Evolutionary conservation across 805 yeast genomes (phyloP).

Genomic region (Metschnikowia baotianmanensis): DNA sequence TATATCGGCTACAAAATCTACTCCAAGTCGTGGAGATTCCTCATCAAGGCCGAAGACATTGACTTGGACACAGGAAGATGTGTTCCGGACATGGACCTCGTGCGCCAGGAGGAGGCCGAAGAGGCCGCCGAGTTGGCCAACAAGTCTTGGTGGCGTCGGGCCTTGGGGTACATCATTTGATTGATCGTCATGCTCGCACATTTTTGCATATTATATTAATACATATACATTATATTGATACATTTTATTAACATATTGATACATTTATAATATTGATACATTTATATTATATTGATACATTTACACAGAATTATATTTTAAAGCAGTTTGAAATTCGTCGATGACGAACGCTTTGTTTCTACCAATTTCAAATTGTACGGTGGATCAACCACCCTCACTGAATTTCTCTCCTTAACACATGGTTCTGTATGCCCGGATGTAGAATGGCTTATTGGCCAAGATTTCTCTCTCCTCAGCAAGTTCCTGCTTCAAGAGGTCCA

Average conservation of each 20-base stretch:
- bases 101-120: constrained; percentile 25
- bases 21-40: constrained; percentile 20
- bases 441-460: constrained; percentile 15
- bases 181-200: too few species aligned
- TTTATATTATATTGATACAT: too few species aligned
- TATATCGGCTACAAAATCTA: constrained; percentile 26
- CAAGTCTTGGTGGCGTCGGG: constrained; percentile 15
- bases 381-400: too few species aligned
- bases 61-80: constrained; percentile 29
- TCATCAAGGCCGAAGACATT: constrained; percentile 21
- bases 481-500: constrained; percentile 23
- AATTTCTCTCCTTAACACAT: constrained; percentile 9
- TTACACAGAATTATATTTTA: too few species aligned
- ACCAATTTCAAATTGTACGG: too few species aligned
- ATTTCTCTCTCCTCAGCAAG: constrained; percentile 21
- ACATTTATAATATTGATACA: too few species aligned
- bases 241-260: too few species aligned
- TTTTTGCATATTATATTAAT: neutral
- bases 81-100: constrained; percentile 23
- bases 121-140: constrained; percentile 9
- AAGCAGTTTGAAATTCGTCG: too few species aligned
- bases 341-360: too few species aligned
- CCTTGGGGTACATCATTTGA: constrained; percentile 9
- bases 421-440: constrained; percentile 18
- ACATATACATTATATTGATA: neutral